These are phyloP conservation scores for Danielia oregonensis DNA, from an alignment of 805 yeast genomes.

Conservation along the genomic window DNA sequence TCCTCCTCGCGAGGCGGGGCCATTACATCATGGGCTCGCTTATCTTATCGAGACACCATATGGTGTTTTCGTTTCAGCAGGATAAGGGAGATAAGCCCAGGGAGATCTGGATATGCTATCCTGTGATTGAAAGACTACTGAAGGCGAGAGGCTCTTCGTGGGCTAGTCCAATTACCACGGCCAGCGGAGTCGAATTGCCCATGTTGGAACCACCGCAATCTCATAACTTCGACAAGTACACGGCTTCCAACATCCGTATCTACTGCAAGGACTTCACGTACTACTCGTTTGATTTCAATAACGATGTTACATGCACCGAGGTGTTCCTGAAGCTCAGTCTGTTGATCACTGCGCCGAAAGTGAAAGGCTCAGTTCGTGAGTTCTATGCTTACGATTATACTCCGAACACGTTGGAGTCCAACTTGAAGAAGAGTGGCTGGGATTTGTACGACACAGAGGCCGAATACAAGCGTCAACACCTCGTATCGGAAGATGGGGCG, in stretches of 20 bases:
- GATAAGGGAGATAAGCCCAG: slow-evolving; percentile 24
- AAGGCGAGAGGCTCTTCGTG: slow-evolving; percentile 53
- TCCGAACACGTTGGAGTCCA: slow-evolving; percentile 67
- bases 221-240: slow-evolving; percentile 30
- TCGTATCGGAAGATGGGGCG: slow-evolving; percentile 24
- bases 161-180: slow-evolving; percentile 5
- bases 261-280: slow-evolving; percentile 83
- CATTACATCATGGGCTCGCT: slow-evolving; percentile 34
- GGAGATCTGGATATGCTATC: slow-evolving; percentile 92
- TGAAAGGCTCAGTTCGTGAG: slow-evolving; percentile 35
- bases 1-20: slow-evolving; percentile 37
- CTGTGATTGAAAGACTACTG: slow-evolving; percentile 65
- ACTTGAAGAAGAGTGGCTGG: slow-evolving; percentile 62
- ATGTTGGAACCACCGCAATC: slow-evolving; percentile 4
- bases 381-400: slow-evolving; percentile 81
- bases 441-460: slow-evolving; percentile 50
- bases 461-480: slow-evolving; percentile 78
- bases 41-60: slow-evolving; percentile 33
- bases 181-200: slow-evolving; percentile 4
- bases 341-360: slow-evolving; percentile 54
- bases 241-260: slow-evolving; percentile 57
- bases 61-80: slow-evolving; percentile 33
- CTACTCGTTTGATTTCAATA: slow-evolving; percentile 69
- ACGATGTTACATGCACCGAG: slow-evolving; percentile 57
- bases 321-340: slow-evolving; percentile 70